Evolutionary conservation across 805 yeast genomes (phyloP), one percentile per base, ranked within the genome.

Genomic region (Pichia occidentalis): DNA sequence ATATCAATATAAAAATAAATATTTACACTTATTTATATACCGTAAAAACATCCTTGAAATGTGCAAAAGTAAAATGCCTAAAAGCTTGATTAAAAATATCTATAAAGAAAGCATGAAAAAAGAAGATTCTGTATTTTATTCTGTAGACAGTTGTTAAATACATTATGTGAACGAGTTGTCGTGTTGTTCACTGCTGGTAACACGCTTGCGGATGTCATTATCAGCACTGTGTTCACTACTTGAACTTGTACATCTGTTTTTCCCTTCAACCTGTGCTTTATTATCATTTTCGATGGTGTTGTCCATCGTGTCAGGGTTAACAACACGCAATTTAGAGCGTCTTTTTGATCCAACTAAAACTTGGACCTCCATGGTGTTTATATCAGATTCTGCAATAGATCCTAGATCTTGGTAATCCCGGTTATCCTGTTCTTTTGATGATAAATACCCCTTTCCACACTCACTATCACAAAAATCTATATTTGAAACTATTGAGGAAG

Each of bases 271-370:
- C 8, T 11, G 26, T 5, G 14, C 5, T 16, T 32, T 31, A 5
- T 44, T 27, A 4, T 20, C 36, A n/a, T 9, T 11, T 9, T 40
- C 33, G 7, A 18, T 25, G 6, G 16, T 17, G 8, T 35, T 34
- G 10, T 34, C n/a, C 32, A 16, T 26, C 25, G 11, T 35, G 47
- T 75, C 82, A 0, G 88, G 88, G 50, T 81, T 81, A 32, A 75
- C 67, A 25, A 81, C 74, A 24, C 81, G 56, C 30, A 81, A 60
- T 37, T 70, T 68, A 1, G 80, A 68, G 41, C 84, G 61, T 47
- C 86, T 62, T 51, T 73, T 74, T 12, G 83, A 74, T 43, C 82
- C 73, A 7, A 81, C 86, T 43, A 81, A 57, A 7, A 81, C 81
- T 55, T 81, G 88, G 2, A 79, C 88, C 45, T 81, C 87, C 46